Evolutionary conservation across 257 asterid species (phyloP).

Genomic region (Schizonepeta tenuifolia): DNA sequence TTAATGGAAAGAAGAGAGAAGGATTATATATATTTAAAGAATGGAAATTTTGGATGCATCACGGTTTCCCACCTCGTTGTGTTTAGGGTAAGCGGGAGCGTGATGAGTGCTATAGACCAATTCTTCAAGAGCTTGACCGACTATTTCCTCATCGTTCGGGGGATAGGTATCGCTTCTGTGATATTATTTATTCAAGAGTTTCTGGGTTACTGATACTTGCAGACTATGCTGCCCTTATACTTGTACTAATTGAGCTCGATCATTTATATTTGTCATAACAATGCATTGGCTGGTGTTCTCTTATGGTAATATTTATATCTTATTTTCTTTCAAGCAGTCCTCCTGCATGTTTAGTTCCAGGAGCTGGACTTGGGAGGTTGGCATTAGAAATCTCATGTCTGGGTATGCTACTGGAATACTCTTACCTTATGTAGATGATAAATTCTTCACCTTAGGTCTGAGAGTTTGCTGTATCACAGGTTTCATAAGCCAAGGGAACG

Average conservation of each 20-base stretch:
- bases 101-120: constrained; percentile 90
- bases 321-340: constrained; percentile 57
- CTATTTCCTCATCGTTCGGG: constrained; percentile 68
- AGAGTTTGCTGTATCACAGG: constrained; percentile 55
- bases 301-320: constrained; percentile 37
- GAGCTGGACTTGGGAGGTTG: constrained; percentile 99
- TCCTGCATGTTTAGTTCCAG: constrained; percentile 93
- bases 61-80: not conserved
- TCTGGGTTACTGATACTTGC: constrained; percentile 11
- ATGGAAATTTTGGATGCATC: constrained; percentile 2
- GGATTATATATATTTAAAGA: constrained; percentile 1
- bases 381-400: constrained; percentile 92
- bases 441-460: constrained; percentile 20
- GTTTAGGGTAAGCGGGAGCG: constrained; percentile 90
- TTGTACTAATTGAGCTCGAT: constrained; percentile 15
- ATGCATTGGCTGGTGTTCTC: constrained; percentile 14
- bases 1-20: constrained; percentile 13
- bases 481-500: constrained; percentile 94
- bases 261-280: not conserved
- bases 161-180: constrained; percentile 49
- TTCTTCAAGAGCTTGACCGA: constrained; percentile 77
- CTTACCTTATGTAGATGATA: constrained; percentile 14
- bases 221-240: constrained; percentile 8
- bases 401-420: constrained; percentile 54
- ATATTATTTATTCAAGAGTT: not conserved